Conservation (phyloP, 2,329 filamentous ascomycete species). For the Cladosporium sp. region DNA sequence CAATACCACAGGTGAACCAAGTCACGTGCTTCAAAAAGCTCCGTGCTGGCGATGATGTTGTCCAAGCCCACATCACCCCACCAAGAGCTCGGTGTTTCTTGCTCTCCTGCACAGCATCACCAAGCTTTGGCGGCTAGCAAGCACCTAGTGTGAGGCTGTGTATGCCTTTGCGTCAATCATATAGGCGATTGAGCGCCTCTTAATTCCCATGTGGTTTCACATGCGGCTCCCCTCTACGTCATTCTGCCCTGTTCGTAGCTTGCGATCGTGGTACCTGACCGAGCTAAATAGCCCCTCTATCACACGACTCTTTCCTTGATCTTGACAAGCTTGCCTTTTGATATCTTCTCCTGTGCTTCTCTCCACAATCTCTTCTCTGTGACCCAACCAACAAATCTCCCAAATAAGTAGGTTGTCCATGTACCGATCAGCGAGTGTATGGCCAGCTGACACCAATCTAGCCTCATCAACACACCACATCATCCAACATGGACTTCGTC, state of each 20-base stretch:
- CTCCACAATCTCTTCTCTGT: background rate
- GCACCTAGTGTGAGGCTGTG: background rate
- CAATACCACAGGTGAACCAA: no score
- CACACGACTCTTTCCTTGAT: background rate
- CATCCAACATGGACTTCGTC: constrained; percentile 43
- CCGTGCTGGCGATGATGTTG: background rate
- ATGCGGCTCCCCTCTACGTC: background rate
- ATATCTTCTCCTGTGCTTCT: background rate
- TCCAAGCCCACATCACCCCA: background rate
- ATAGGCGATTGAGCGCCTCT: background rate
- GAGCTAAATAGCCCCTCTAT: constrained; percentile 2
- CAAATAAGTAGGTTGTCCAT: background rate
- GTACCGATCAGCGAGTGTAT: background rate
- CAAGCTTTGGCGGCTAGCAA: background rate
- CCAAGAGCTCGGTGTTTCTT: background rate
- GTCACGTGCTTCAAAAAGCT: no score
- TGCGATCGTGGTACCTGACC: background rate
- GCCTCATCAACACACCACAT: background rate
- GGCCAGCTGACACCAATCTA: background rate
- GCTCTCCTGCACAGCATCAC: background rate
- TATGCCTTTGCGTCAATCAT: background rate
- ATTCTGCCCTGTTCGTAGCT: background rate
- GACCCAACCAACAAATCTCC: background rate
- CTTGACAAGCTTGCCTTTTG: constrained; percentile 4
- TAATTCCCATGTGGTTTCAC: background rate